Conservation (phyloP, 768 basidiomycete genomes). For the Tephrocybe sp. region DNA sequence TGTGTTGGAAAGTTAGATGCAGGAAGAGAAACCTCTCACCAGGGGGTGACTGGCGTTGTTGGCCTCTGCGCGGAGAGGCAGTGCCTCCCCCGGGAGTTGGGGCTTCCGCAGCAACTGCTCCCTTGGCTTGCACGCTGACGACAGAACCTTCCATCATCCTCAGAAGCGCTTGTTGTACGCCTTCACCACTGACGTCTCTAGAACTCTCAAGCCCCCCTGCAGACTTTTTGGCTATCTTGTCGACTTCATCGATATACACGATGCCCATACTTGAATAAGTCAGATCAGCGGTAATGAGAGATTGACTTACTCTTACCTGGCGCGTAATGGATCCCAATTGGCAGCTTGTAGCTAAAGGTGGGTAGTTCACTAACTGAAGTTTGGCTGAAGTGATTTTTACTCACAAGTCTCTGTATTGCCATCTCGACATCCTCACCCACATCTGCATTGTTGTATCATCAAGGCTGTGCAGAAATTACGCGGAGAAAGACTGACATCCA, state of each 20-base stretch:
- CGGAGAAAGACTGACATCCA: conserved; percentile 55
- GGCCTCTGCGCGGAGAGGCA: conserved; percentile 48
- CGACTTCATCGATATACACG: conserved; percentile 94
- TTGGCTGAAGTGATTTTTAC: conserved; percentile 14
- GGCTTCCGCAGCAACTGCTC: conserved; percentile 45
- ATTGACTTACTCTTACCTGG: conserved; percentile 51
- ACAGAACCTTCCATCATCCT: conserved; percentile 94
- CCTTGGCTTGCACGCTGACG: conserved; percentile 80
- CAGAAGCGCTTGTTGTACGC: conserved; percentile 90
- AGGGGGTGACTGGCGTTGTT: conserved; percentile 39
- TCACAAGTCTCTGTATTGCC: conserved; percentile 80
- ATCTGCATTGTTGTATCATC: conserved; percentile 44
- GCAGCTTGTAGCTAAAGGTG: conserved; percentile 78
- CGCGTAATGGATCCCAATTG: conserved; percentile 83
- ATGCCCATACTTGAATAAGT: conserved; percentile 78
- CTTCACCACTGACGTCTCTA: conserved; percentile 92
- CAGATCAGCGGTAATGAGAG: not conserved
- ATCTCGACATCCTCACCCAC: conserved; percentile 97
- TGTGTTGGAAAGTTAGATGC: not conserved
- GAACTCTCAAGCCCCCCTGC: conserved; percentile 63
- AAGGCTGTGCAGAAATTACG: not conserved
- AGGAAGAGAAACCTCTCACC: conserved; percentile 24
- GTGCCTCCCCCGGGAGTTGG: conserved; percentile 40
- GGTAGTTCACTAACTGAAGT: not conserved
- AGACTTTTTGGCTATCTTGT: conserved; percentile 81